Conservation (phyloP, 768 basidiomycete genomes). For the Boletus insuetus region DNA sequence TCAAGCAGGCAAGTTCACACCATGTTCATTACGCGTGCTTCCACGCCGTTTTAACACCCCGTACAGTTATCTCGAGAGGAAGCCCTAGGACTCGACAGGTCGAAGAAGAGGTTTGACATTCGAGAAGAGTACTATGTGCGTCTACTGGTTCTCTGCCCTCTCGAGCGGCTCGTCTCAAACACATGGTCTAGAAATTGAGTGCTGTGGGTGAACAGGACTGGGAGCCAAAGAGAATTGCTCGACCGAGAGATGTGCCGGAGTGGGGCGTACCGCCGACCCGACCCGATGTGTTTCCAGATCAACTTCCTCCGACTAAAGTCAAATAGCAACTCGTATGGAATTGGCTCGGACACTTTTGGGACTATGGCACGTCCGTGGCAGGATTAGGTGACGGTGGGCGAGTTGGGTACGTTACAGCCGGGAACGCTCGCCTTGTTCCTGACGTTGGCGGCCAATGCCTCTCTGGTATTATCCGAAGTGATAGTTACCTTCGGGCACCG, state of each 20-base stretch:
- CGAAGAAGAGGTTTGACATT: constrained; percentile 83
- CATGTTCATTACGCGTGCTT: too few species aligned
- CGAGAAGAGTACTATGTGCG: constrained; percentile 95
- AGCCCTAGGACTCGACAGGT: constrained; percentile 66
- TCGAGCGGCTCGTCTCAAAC: neutral
- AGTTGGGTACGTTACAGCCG: neutral
- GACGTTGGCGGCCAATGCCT: neutral
- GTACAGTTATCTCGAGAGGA: constrained; percentile 71
- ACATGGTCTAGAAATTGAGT: constrained; percentile 50
- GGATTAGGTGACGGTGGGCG: neutral
- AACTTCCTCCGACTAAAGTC: constrained; percentile 6
- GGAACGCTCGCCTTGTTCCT: too few species aligned
- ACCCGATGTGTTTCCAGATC: constrained; percentile 24
- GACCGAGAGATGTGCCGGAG: constrained; percentile 87
- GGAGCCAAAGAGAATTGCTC: constrained; percentile 81
- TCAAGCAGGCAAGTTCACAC: constrained; percentile 53
- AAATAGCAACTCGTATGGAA: too few species aligned
- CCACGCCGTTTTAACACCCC: neutral
- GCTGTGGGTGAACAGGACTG: constrained; percentile 66
- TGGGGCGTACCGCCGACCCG: constrained; percentile 82
- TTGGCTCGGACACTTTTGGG: too few species aligned
- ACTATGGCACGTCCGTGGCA: too few species aligned
- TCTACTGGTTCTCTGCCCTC: constrained; percentile 17
- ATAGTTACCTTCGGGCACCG: neutral
- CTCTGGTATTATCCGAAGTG: neutral